Evolutionary conservation across 257 asterid genomes (phyloP), one percentile per base, ranked within the genome.

Genomic region (Handroanthus guayacan): DNA sequence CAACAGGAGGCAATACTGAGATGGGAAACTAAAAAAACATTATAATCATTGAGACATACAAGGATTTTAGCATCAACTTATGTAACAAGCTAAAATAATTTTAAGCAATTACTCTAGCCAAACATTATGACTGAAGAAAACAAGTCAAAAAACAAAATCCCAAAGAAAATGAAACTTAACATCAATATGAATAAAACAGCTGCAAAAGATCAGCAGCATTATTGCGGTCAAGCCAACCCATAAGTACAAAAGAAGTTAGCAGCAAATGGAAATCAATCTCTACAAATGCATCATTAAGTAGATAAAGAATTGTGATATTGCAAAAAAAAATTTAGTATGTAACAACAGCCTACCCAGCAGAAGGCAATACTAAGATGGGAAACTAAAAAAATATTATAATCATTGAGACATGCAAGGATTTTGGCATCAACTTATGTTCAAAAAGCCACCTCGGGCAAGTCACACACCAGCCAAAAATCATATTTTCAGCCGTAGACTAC

Each of bases 401-500:
- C 73, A 81, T 84, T 81, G 55, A 25, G 61, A 69, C 80, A 77
- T 71, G 75, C 87, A 84, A 66, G 62, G 81, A 77, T 52, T 20
- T 72, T 81, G 74, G 75, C 86, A 80, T 67, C 78, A 75, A 80
- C 13, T 41, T 75, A 73, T 75, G 81, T 58, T 81, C 69, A 80
- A 58, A 82, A 71, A 84, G 87, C 83, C 97, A 94, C 97, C 97
- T 92, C 97, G 74, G 98, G 93, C 71, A 83, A 87, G 90, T 80
- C 93, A 74, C 80, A 34, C 31, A 25, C 31, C 31, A 64, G 81
- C 94, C 89, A 81, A 83, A 81, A 81, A 63, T 74, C 78, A 77
- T 75, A 82, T 66, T 78, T 81, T 74, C 83, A 43, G 85, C 87
- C 85, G 74, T 80, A 69, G 90, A 88, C 97, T 78, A 85, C 98